These are phyloP conservation scores for Penicillium goetzii DNA, from an alignment of 495 filamentous ascomycete genomes.

Conservation along the genomic window DNA sequence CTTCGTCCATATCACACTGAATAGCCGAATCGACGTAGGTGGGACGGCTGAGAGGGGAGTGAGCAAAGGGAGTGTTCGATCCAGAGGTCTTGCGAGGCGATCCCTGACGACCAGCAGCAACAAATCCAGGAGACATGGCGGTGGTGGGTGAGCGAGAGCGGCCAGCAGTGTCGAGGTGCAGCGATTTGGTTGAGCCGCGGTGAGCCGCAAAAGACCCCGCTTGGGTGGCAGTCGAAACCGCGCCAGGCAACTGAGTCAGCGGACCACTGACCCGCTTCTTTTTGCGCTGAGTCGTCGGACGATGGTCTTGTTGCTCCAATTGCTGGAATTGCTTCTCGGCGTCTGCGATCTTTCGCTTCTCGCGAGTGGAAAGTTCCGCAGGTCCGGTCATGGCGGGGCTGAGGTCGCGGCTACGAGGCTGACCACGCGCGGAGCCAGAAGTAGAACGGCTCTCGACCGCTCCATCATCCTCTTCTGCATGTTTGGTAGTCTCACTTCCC, in stretches of 20 bases:
- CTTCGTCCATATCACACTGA: slow-evolving; percentile 49
- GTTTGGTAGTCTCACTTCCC: slow-evolving; percentile 68
- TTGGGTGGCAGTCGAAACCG: slow-evolving; percentile 30
- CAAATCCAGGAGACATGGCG: slow-evolving; percentile 24
- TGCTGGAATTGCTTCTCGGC: slow-evolving; percentile 74
- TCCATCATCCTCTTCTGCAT: slow-evolving; percentile 54
- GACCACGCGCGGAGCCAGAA: slow-evolving; percentile 74
- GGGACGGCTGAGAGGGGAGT: slow-evolving; percentile 31
- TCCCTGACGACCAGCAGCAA: slow-evolving; percentile 23
- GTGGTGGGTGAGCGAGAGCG: slow-evolving; percentile 38
- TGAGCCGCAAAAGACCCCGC: slow-evolving; percentile 24
- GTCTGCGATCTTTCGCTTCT: slow-evolving; percentile 84
- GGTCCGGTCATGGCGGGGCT: slow-evolving; percentile 61
- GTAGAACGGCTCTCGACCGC: slow-evolving; percentile 61
- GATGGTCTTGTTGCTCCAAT: slow-evolving; percentile 56
- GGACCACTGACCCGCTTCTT: slow-evolving; percentile 54
- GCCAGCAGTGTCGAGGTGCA: slow-evolving; percentile 28
- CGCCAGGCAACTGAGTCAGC: slow-evolving; percentile 39
- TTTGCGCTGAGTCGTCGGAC: slow-evolving; percentile 39
- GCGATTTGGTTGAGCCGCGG: slow-evolving; percentile 21
- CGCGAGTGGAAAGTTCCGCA: slow-evolving; percentile 76
- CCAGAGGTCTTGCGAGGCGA: slow-evolving; percentile 41
- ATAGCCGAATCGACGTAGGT: slow-evolving; percentile 51
- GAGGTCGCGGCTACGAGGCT: slow-evolving; percentile 78
- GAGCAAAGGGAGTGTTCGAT: slow-evolving; percentile 33